Base-by-base conservation (phyloP, 2,329 filamentous ascomycete species). In the Arthrobotrys sphaeroides region DNA sequence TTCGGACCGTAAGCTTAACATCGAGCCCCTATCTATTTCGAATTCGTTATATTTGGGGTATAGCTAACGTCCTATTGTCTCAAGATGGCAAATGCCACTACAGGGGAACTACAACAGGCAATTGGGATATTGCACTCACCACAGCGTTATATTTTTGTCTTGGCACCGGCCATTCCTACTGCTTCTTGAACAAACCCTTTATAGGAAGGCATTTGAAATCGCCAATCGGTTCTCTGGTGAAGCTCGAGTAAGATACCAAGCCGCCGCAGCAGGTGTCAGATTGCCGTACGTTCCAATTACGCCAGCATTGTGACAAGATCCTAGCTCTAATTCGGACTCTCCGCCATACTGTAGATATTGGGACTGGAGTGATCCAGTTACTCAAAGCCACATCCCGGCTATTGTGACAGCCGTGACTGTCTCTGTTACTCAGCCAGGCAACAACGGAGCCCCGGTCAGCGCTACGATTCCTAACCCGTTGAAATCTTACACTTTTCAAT, bases 141-240 rank as follows among this genome's bases (percentile, higher is more conserved):
- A 74, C 6, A 78, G 73, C 16, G 49, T 42, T 10, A 77, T 80
- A 16, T 81, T 81, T 53, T 67, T 78, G 3, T 78, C 79, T 28
- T 81, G 80, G 80, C 80, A 81, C 76, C 75, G 80, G n/a, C 79
- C 80, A 16, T 81, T 80, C 43, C 47, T 81, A 40, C 42, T 72
- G 20, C 78, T 81, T 53, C 42, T 80, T 13, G 80, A 81, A 77
- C 79, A 79, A 73, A 73, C 31, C 2, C 31, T 79, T 26, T 59
- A 61, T 20, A 13, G 5, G 10, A 77, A 78, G 49, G 78, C 79
- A 3, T 36, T 45, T 6, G 60, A 42, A 9, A 77, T 77, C 31
- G 79, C 77, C 12, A 60, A 22, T 10, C 69, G 51, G 28, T 79
- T 80, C 49, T 77, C 69, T 12, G 78, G 73, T 12, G 43, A 64